Base-by-base conservation (phyloP, 192 early-diverging fungal species). In the Umbelopsis sp. region DNA sequence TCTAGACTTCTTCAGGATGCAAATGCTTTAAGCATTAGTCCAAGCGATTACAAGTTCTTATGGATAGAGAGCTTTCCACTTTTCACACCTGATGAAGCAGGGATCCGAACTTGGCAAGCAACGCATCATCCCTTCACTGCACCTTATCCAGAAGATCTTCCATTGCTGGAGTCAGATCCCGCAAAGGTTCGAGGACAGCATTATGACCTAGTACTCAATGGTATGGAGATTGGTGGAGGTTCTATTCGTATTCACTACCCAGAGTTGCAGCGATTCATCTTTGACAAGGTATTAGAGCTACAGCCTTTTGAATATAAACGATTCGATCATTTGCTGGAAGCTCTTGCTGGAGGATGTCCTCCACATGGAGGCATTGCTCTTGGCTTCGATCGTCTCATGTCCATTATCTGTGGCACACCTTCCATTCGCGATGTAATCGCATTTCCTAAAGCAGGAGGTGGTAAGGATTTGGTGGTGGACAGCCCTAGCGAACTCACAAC, bases 111-210 rank as follows among this genome's bases (percentile, higher is more conserved):
- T 10, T 74, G 25, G 83, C 72, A 82, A 12, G 82, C 95, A 21
- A 97, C 94, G 0, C 95, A 97, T 76, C 94, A 97, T 76, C 95
- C 95, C 4, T 97, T 97, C 73, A 97, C 95, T 3, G 92, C 95
- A 2, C 94, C 93, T 2, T 75, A 83, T 5, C 73, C 82, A 3
- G 80, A 89, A n/a, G 90, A 94, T 69, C 74, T 92, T n/a, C 72
- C 82, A 11, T 69, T 92, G 22, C 69, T 97, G 6, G 74, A 74
- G 23, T 83, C 73, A 3, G 73, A 89, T 45, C 93, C 93, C 11
- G 84, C 80, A 72, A 85, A 78, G 15, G 85, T 86, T 35, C 75
- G 84, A 2, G 95, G 91, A 13, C 92, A 93, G 78, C 94, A 95
- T 78, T 95, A 95, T 70, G 95, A 97, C 74, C 74, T 97, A 52